A percentile compares a stretch with the other conserved stretches of the same genome.
phyloP scores from a whole-genome alignment of 192 early-diverging fungal genomes.

The Linnemannia elongata region DNA sequence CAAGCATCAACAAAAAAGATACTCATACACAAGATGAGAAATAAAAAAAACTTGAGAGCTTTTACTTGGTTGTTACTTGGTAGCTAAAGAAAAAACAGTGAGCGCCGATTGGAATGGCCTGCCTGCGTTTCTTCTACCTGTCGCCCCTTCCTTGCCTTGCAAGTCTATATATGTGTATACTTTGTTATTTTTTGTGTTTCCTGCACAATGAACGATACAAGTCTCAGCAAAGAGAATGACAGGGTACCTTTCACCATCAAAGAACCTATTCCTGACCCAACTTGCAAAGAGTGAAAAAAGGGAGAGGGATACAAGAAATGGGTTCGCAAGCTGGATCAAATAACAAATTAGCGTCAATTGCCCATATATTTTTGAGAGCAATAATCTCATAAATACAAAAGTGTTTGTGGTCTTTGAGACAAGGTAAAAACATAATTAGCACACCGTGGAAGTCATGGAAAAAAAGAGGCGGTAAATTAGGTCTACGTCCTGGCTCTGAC shows the following conservation, averaged over 20 bases:
- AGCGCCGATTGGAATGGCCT: not conserved
- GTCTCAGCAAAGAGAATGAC: not conserved
- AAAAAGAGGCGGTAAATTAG: too few relatives aligned
- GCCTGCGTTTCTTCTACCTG: not conserved
- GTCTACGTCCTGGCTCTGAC: too few relatives aligned
- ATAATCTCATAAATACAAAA: not conserved
- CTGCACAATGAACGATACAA: not conserved
- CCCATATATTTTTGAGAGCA: not conserved
- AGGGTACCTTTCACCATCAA: not conserved
- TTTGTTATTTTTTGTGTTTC: not conserved
- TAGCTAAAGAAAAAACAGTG: not conserved
- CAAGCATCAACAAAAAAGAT: not conserved
- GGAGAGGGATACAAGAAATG: not conserved
- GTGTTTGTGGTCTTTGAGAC: not conserved
- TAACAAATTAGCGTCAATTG: not conserved
- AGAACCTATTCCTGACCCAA: not conserved
- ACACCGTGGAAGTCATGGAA: not conserved
- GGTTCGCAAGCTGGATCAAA: conserved; percentile 5
- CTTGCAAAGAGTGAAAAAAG: not conserved
- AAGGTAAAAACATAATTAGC: not conserved
- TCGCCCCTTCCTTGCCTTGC: too few relatives aligned
- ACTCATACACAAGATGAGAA: not conserved
- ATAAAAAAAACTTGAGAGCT: not conserved
- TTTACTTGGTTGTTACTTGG: not conserved
- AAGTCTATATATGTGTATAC: not conserved